Conservation (phyloP, 805 yeast genomes). For the Dipodascopsis tothii region DNA sequence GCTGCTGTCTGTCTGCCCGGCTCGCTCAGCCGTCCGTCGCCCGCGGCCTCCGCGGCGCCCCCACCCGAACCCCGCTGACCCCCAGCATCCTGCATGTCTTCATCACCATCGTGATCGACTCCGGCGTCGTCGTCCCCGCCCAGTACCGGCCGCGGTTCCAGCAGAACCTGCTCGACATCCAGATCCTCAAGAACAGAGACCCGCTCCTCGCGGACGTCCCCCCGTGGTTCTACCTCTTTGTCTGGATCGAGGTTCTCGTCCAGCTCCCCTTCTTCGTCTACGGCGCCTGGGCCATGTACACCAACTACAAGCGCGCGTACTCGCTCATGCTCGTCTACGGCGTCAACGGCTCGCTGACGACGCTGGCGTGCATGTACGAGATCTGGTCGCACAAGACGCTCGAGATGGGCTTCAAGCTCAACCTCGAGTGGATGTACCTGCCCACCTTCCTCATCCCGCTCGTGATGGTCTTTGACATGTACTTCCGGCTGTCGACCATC, state of each 20-base stretch:
- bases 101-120: constrained; percentile 67
- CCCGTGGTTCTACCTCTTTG: constrained; percentile 66
- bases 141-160: constrained; percentile 39
- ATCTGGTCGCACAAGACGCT: constrained; percentile 17
- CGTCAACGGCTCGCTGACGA: constrained; percentile 73
- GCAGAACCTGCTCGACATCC: constrained; percentile 45
- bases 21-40: neutral
- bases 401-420: constrained; percentile 37
- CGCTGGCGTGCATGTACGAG: constrained; percentile 53
- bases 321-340: constrained; percentile 58
- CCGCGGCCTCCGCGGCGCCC: too few species aligned
- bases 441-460: constrained; percentile 70
- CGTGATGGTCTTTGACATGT: constrained; percentile 44
- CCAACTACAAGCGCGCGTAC: constrained; percentile 29
- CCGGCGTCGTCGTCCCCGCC: constrained; percentile 59
- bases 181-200: constrained; percentile 61
- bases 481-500: constrained; percentile 18
- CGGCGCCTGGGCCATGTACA: constrained; percentile 31
- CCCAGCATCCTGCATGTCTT: constrained; percentile 55
- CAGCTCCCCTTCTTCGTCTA: constrained; percentile 74
- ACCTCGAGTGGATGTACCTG: constrained; percentile 47
- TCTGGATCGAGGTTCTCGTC: constrained; percentile 59
- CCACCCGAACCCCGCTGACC: too few species aligned
- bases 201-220: constrained; percentile 55
- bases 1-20: too few species aligned